These are phyloP conservation scores for Didymella pinodella DNA, from an alignment of 2,329 filamentous ascomycete species.

Conservation along the genomic window DNA sequence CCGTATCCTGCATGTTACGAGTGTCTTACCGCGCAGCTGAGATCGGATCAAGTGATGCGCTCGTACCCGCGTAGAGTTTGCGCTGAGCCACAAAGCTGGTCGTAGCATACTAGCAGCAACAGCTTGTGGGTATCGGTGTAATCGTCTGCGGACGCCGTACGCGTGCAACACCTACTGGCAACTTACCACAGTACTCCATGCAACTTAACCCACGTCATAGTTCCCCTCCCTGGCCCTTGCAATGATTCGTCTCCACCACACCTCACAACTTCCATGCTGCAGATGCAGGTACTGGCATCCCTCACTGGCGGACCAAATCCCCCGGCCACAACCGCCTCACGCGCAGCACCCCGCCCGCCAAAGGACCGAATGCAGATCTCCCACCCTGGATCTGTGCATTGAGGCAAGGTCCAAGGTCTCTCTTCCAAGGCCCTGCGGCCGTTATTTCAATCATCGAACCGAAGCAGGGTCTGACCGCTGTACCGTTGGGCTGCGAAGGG, in stretches of 20 bases:
- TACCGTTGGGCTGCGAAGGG: background rate
- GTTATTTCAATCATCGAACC: background rate
- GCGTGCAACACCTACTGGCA: background rate
- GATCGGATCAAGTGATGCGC: background rate
- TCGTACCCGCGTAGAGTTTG: background rate
- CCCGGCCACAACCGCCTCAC: background rate
- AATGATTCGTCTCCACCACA: background rate
- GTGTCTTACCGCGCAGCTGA: background rate
- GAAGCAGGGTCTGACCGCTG: background rate
- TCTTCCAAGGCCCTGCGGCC: background rate
- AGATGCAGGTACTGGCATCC: background rate
- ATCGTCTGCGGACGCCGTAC: background rate
- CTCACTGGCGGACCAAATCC: background rate
- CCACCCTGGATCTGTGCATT: background rate
- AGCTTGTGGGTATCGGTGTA: background rate
- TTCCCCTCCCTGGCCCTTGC: background rate
- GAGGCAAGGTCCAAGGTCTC: background rate
- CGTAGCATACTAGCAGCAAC: too few species aligned
- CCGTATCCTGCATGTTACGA: background rate
- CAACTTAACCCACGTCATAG: background rate
- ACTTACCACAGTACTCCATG: too few species aligned
- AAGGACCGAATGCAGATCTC: conserved; percentile 2
- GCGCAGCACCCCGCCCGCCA: background rate
- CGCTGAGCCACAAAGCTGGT: background rate
- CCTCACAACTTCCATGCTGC: background rate